phyloP scores from a whole-genome alignment of 768 basidiomycete genomes.

The Russula virescens region DNA sequence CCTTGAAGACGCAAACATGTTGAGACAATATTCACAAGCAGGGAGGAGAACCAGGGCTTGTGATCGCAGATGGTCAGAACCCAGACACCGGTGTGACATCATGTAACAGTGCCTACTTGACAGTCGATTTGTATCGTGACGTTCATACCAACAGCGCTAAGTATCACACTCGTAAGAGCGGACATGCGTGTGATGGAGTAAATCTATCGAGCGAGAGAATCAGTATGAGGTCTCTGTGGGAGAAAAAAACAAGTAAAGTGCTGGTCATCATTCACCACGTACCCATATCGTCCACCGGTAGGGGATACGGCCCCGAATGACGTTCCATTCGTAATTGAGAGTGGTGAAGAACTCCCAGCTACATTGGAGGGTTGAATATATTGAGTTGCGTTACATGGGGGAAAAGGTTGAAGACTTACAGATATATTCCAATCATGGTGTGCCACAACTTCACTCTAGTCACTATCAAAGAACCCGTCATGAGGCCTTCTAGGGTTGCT shows the following conservation, averaged over 20 bases:
- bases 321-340: background rate
- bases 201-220: background rate
- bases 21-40: background rate
- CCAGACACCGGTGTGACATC: background rate
- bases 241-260: background rate
- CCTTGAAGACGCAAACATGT: too few species aligned
- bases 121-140: background rate
- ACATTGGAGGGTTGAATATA: background rate
- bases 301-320: background rate
- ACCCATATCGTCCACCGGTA: constrained; percentile 17
- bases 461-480: background rate
- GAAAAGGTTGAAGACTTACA: background rate
- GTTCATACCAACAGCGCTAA: background rate
- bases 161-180: background rate
- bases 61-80: background rate
- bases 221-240: background rate
- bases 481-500: too few species aligned
- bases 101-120: background rate
- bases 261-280: background rate
- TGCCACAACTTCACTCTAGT: background rate
- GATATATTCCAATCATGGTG: background rate
- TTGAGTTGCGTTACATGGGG: background rate
- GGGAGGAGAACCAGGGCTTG: background rate
- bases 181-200: constrained; percentile 7
- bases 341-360: background rate